Base-by-base conservation (phyloP, 768 basidiomycete species). In the Neoboletus brunneissimus region DNA sequence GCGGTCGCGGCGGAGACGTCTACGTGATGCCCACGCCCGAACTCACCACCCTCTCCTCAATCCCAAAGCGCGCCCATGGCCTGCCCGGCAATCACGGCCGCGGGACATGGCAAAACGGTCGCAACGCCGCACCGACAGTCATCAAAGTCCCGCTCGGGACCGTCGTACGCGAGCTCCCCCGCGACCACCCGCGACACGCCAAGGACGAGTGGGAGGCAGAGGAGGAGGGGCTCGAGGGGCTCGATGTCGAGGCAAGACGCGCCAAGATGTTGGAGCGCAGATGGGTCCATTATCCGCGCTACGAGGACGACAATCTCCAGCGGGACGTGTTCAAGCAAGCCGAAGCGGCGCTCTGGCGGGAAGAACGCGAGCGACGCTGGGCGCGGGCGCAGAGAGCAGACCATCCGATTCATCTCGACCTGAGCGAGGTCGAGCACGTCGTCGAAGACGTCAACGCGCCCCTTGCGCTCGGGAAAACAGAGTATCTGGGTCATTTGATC, bases 91-190 rank as follows among this genome's bases (percentile, higher is more conserved):
- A 71, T 0, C 74, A 87, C 55, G 96, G 96, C 16, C 82, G 84
- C 57, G 96, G 96, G 0, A 86, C 88, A 1, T 95, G 90, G 89
- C 85, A 84, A 67, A 91, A 92, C 65, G 96, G 96, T 4, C 82
- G 81, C 60, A 80, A 81, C 53, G 92, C 86, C 0, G 68, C 80
- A 2, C 91, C 94, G 2, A 77, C 84, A 5, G 74, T 94, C 47
- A 81, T 98, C 55, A 79, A 80, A 46, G 94, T 98, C 0, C 96
- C 96, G 0, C 72, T 96, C 0, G 96, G 96, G 0, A 98, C 96
- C 2, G 83, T 98, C 53, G 87, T 98, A 6, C 81, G 84, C 32
- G 87, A 95, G 65, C 76, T 97, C 40, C 70, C 81, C 5, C 77
- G 79, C 46, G 81, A 83, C 44, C 90, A 92, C 60, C 81, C 84